These are phyloP conservation scores for Ophiostoma australiae DNA, from an alignment of 2,329 filamentous ascomycete genomes.

Conservation along the genomic window DNA sequence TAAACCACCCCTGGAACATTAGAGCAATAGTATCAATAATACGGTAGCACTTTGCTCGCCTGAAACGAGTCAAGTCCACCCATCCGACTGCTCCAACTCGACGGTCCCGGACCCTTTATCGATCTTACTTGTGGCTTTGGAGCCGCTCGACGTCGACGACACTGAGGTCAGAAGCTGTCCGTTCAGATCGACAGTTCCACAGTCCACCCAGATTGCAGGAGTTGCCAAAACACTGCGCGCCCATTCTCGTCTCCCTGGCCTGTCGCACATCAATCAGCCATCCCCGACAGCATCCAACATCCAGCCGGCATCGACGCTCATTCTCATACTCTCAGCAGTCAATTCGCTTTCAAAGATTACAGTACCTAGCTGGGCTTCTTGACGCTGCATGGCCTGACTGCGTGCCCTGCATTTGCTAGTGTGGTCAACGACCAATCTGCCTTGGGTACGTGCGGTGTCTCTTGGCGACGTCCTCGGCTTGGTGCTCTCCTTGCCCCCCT, in stretches of 20 bases:
- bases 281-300: neutral
- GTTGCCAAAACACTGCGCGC: neutral
- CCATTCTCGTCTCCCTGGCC: neutral
- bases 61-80: neutral
- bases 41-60: neutral
- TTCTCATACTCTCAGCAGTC: neutral
- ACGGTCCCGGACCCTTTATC: neutral
- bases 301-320: neutral
- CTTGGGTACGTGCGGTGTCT: constrained; percentile 15
- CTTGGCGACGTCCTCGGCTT: constrained; percentile 1
- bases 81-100: neutral
- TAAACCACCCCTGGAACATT: neutral
- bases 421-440: constrained; percentile 16
- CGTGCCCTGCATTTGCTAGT: constrained; percentile 19
- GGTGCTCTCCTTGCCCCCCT: neutral
- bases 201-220: neutral
- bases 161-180: neutral
- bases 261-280: neutral
- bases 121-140: neutral
- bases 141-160: neutral
- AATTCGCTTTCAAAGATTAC: neutral
- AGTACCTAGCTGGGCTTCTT: neutral
- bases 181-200: neutral
- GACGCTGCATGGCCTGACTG: constrained; percentile 18
- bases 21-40: neutral